phyloP scores from a whole-genome alignment of 495 filamentous ascomycete genomes.

The Aspergillus funiculosus region DNA sequence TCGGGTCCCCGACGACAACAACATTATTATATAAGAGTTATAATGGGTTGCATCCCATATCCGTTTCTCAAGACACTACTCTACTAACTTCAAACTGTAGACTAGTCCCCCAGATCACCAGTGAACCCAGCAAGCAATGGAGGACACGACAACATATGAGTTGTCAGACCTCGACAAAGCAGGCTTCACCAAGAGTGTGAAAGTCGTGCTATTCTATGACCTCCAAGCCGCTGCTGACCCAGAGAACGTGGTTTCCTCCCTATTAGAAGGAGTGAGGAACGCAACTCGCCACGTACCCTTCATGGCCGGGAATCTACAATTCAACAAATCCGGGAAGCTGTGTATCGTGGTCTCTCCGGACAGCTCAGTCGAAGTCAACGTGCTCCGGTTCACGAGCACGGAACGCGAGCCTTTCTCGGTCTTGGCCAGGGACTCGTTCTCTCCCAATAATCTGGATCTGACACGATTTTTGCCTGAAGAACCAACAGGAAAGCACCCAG shows the following conservation, averaged over 20 bases:
- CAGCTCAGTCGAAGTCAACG: conserved; percentile 10
- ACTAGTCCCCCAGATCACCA: no score
- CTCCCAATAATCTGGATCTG: conserved; percentile 13
- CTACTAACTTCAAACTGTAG: no score
- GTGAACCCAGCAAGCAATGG: no score
- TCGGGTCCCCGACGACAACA: no score
- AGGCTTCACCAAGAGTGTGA: conserved; percentile 17
- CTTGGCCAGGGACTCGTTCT: conserved; percentile 17
- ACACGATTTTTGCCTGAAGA: conserved; percentile 13
- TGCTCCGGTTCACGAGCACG: conserved; percentile 11
- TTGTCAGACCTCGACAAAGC: conserved; percentile 23
- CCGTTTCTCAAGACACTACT: no score
- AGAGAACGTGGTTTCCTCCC: conserved; percentile 13
- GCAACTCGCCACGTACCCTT: conserved; percentile 21
- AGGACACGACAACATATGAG: conserved; percentile 13
- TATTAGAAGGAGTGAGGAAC: conserved; percentile 20
- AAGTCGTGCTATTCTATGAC: conserved; percentile 21
- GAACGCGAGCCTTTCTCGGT: conserved; percentile 17
- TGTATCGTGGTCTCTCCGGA: conserved; percentile 12
- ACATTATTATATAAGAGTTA: no score
- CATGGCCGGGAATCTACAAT: conserved; percentile 20
- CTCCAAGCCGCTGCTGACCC: conserved; percentile 5
- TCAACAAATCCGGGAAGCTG: conserved; percentile 17
- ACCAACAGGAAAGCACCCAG: conserved; percentile 7
- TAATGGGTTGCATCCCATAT: no score